Evolutionary conservation across 345 rosid genomes (phyloP).

Genomic region (Gossypium anomalum): DNA sequence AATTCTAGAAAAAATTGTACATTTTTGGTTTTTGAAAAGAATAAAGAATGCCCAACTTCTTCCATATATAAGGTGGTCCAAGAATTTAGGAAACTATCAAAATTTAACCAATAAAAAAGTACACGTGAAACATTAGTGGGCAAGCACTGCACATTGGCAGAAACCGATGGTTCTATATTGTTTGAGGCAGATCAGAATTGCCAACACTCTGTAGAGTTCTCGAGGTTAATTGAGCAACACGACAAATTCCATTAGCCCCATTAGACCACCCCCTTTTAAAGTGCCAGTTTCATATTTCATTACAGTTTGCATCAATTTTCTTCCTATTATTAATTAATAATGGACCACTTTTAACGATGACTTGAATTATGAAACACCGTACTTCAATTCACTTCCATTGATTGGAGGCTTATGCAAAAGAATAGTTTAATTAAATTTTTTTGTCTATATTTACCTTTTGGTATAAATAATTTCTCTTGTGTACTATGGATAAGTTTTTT

Average conservation of each 20-base stretch:
- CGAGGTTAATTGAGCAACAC: not conserved
- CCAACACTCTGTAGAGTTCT: not conserved
- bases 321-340: not conserved
- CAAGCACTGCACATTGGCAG: not conserved
- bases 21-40: too few species aligned
- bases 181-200: not conserved
- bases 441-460: too few species aligned
- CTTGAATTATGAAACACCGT: not conserved
- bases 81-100: not conserved
- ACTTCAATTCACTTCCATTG: too few species aligned
- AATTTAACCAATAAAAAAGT: not conserved
- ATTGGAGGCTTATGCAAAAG: too few species aligned
- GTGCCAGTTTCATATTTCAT: not conserved
- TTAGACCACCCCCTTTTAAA: not conserved
- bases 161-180: conserved; percentile 5
- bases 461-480: too few species aligned
- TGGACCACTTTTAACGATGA: conserved; percentile 1
- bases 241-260: not conserved
- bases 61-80: not conserved
- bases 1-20: too few species aligned
- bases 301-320: not conserved
- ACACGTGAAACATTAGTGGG: not conserved
- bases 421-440: too few species aligned
- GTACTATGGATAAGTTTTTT: not conserved
- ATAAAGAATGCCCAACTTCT: too few species aligned